Evolutionary conservation across 2,329 filamentous ascomycete species (phyloP), one percentile per base, ranked within the genome.

Genomic region (Nannizziopsis barbatae): DNA sequence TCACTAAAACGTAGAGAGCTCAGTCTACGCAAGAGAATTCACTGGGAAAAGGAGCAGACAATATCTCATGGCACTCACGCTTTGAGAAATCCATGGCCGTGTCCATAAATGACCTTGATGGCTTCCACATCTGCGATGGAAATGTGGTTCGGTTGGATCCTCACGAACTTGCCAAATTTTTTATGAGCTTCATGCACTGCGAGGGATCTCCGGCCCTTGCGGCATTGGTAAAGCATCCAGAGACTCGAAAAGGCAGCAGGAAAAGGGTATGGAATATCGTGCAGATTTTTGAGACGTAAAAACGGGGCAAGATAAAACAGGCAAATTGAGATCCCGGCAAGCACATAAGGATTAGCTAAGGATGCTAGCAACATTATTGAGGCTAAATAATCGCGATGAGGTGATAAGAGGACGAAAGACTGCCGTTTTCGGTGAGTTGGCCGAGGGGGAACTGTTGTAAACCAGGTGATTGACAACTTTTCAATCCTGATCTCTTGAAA

Each of bases 91-190:
- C 83, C 83, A 59, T 86, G 86, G 6, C 83, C 81, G 57, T 87
- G 83, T 3, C 87, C 87, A 57, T 94, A 94, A 47, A 51, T 46
- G 40, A 74, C 66, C 11, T 75, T 74, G 47, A 95, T 89, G 1
- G 85, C 86, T n/a, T 75, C 75, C 22, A 84, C 81, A 60, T 93
- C 86, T 47, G 83, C 85, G 48, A 95, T 72, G 49, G 83, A 88
- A 57, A 94, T 75, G 58, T 95, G 88, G 58, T 88, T 79, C 1
- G 89, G 89, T 59, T 87, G 83, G 55, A 95, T 83, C 32, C 88
- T 77, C 17, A 95, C 81, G 1, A 95, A 67, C n/a, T 80, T 81
- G 2, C 88, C 88, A 38, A 84, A 71, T 59, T 80, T 83, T 70
- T 83, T 77, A 66, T 95, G 88, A 6, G 79, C 72, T 32, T 80